Base-by-base conservation (phyloP, 805 yeast genomes). In the Candida sonorensis region DNA sequence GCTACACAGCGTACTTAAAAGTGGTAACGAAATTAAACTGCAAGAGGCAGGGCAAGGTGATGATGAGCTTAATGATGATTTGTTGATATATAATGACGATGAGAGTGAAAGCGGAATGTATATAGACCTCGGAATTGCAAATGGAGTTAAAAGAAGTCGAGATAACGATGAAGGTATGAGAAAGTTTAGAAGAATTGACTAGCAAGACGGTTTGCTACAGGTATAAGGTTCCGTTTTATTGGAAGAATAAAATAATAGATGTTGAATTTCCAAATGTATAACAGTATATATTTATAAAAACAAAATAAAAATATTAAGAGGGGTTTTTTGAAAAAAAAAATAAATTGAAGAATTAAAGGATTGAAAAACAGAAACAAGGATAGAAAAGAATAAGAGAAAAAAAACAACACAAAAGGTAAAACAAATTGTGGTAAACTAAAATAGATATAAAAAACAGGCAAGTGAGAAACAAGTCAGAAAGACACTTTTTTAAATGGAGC, bases 31-130 rank as follows among this genome's bases (percentile, higher is more conserved):
- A 11, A 24, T 45, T 6, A 43, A 46, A 27, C 29, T 54, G 22
- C 39, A 42, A 16, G 48, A 46, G 13, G 25, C 31, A 17, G 60
- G 59, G 4, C 44, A 55, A 18, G 57, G 44, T 1, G 57, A 47
- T 33, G 58, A 51, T 35, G 58, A 46, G 25, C 28, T 43, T 22
- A 41, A 41, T 23, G 47, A 46, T 33, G 41, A 37, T 22, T 36
- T 42, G 6, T 31, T 42, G 16, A 27, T 24, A 9, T 31, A 38
- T 12, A 18, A 31, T 23, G 40, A 36, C 15, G 40, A 34, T n/a
- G 40, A 34, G 8, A 37, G 38, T 20, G 33, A 38, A 12, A 46
- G 53, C 25, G 49, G 51, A 21, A 53, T 52, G 52, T 45, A 48
- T 25, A 50, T 53, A 10, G 57, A 49, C 26, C 29, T 45, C 16